Evolutionary conservation across 225 moss, liverwort and hornwort species (phyloP).

Genomic region (Takakia lepidozioides): DNA sequence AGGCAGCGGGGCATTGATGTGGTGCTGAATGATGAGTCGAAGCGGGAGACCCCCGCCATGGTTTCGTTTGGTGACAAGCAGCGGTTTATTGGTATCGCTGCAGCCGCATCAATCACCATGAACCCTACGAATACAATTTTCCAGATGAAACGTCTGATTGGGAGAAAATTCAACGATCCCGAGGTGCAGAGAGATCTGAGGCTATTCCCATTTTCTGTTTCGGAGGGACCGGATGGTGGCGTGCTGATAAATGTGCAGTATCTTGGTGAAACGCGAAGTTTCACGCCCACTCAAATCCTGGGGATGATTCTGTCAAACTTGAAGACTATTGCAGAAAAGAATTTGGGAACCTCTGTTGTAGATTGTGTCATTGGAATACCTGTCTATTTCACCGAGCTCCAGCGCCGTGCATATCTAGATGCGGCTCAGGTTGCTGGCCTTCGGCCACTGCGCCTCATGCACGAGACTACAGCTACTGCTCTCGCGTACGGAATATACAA

Average conservation of each 20-base stretch:
- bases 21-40: slow-evolving; percentile 98
- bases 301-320: slow-evolving; percentile 86
- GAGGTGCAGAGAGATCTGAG: slow-evolving; percentile 89
- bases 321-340: slow-evolving; percentile 95
- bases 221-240: slow-evolving; percentile 72
- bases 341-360: slow-evolving; percentile 80
- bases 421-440: slow-evolving; percentile 93
- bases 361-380: slow-evolving; percentile 99
- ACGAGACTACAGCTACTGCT: slow-evolving; percentile 96
- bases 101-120: slow-evolving; percentile 74
- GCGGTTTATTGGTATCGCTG: slow-evolving; percentile 87
- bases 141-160: slow-evolving; percentile 97
- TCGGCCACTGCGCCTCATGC: slow-evolving; percentile 90
- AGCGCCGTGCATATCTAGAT: slow-evolving; percentile 90
- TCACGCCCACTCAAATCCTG: slow-evolving; percentile 87
- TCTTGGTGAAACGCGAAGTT: slow-evolving; percentile 63
- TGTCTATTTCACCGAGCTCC: slow-evolving; percentile 93
- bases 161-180: slow-evolving; percentile 85
- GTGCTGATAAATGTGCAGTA: slow-evolving; percentile 74
- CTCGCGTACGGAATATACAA: slow-evolving; percentile 98
- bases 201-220: slow-evolving; percentile 66
- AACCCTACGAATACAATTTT: slow-evolving; percentile 92
- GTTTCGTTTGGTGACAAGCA: slow-evolving; percentile 99
- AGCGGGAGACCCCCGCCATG: slow-evolving; percentile 97
- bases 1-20: slow-evolving; percentile 95